Evolutionary conservation across 345 rosid genomes (phyloP), one percentile per base, ranked within the genome.

Genomic region (Eucalyptus dawsonii): DNA sequence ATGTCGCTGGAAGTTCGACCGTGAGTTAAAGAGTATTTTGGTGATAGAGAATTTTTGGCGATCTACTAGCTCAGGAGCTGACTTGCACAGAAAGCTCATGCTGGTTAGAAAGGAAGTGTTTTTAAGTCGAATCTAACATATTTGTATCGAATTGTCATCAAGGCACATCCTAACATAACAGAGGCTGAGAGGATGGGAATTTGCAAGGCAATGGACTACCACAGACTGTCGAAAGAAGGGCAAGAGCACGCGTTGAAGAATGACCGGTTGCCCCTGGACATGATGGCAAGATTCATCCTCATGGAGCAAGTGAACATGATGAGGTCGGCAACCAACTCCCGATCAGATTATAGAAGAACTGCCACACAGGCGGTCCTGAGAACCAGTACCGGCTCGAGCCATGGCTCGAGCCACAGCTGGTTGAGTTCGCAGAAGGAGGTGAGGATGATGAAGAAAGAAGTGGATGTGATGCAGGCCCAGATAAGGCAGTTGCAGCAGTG

Each of bases 211-310:
- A 88, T 94, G 93, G 94, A 92, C 83, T 91, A 92, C 88, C 91
- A 91, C 89, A 94, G 92, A 87, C 89, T 94, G 27, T 94, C 95
- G 7, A 87, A 90, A 80, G 94, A 93, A 91, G 97, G 93, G 37
- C 92, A 91, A 2, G 91, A 90, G 65, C 97, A 94, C 65, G 92
- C 89, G 16, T 87, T 88, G 92, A 92, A 89, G 88, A 95, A 94
- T 44, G 88, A 89, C 22, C 87, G 94, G 86, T 53, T 95, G 60
- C 94, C 96, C 4, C 13, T 93, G 47, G 76, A 90, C 86, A 87
- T 88, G 24, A 86, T 89, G 58, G 88, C 91, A 5, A 67, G 92
- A 69, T 58, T 91, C 44, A 90, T 93, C 89, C 94, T 94, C 80
- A 88, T 92, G 54, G 95, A 94, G 62, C 97, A 94, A 89, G 93